A percentile compares a stretch with the other conserved stretches of the same genome.
Conservation (phyloP, 1,139 yeast species). For the Nakaseomyces uthaithaninus region DNA sequence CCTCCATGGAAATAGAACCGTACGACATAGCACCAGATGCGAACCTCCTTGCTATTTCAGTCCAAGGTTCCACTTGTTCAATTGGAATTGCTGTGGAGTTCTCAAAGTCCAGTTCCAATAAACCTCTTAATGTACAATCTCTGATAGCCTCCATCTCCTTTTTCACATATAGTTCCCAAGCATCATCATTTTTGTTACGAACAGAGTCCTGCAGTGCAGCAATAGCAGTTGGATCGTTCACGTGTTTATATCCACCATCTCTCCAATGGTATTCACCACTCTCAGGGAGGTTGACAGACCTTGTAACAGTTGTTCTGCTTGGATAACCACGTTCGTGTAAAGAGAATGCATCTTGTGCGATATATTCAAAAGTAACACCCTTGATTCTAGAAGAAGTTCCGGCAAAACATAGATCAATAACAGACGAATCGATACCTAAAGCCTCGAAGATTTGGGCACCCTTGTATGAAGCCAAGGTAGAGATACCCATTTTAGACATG, state of each 20-base stretch:
- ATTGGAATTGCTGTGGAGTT: constrained; percentile 69
- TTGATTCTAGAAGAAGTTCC: constrained; percentile 96
- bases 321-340: constrained; percentile 92
- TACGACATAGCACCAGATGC: constrained; percentile 99
- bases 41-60: constrained; percentile 93
- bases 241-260: constrained; percentile 95
- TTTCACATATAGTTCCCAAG: constrained; percentile 83
- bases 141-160: constrained; percentile 87
- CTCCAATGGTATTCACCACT: constrained; percentile 98
- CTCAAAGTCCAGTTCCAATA: constrained; percentile 80
- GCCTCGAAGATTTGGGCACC: constrained; percentile 99
- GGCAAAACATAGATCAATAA: constrained; percentile 89
- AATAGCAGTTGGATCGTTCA: constrained; percentile 90
- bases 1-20: constrained; percentile 97
- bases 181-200: constrained; percentile 86
- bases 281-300: constrained; percentile 70
- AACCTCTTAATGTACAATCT: constrained; percentile 88
- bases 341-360: constrained; percentile 93
- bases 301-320: constrained; percentile 59
- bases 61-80: constrained; percentile 99
- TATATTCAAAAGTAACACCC: constrained; percentile 90
- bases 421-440: constrained; percentile 89
- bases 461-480: constrained; percentile 92
- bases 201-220: constrained; percentile 96
- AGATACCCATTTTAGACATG: constrained; percentile 99